These are phyloP conservation scores for Cercis canadensis DNA, from an alignment of 306 rosid genomes.

Conservation along the genomic window DNA sequence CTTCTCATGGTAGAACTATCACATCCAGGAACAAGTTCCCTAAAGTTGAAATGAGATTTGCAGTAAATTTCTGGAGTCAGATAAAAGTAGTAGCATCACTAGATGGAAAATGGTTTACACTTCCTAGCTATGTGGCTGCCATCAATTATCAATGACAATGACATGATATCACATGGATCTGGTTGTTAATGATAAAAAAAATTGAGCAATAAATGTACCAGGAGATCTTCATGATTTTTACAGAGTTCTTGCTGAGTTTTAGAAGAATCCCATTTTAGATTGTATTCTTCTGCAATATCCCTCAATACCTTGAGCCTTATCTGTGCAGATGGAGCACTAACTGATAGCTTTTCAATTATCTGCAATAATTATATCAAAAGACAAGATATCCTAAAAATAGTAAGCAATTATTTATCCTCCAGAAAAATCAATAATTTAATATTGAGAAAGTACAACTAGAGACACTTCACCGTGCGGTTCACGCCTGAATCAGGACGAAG, in stretches of 20 bases:
- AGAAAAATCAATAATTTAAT: conserved; percentile 27
- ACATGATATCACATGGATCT: conserved; percentile 17
- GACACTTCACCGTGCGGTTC: conserved; percentile 80
- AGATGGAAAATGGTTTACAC: background rate
- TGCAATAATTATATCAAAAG: conserved; percentile 44
- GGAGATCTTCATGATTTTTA: conserved; percentile 91
- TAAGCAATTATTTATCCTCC: conserved; percentile 24
- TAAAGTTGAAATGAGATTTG: conserved; percentile 26
- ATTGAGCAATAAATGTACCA: conserved; percentile 59
- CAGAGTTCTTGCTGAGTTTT: conserved; percentile 76
- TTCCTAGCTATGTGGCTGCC: background rate
- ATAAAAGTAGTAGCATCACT: conserved; percentile 10
- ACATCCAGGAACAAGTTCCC: conserved; percentile 12
- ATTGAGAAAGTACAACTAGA: conserved; percentile 26
- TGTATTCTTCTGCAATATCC: conserved; percentile 78
- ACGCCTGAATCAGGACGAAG: conserved; percentile 99
- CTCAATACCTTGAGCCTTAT: conserved; percentile 84
- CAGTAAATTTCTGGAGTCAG: background rate
- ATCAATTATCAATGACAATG: background rate
- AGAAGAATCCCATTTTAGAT: conserved; percentile 86
- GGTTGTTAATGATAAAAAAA: conserved; percentile 24
- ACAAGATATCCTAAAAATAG: conserved; percentile 28
- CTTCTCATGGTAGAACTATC: background rate
- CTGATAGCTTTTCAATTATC: conserved; percentile 95
- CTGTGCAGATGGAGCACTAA: conserved; percentile 77